Evolutionary conservation across 257 asterid species (phyloP), one percentile per base, ranked within the genome.

Genomic region (Solanum chiquidenum): DNA sequence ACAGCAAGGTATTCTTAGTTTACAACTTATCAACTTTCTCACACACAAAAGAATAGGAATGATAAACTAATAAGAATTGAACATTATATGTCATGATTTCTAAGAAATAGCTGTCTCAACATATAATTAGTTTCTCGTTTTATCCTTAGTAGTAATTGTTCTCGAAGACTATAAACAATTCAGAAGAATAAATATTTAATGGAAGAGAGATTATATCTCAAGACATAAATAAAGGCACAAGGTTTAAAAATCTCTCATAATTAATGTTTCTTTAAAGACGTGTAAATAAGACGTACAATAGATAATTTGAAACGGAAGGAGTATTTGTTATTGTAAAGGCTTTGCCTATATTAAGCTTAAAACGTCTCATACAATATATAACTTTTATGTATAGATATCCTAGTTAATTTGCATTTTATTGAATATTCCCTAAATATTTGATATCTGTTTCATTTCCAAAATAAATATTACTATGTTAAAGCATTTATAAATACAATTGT

Each of bases 191-290:
- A 49, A 49, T 49, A 49, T 14, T 49, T 14, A 49, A 5, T 14
- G 21, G 8, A 49, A 49, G 21, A 49, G 60, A 49, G 60, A 49
- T 49, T 49, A 49, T 49, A 14, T 49, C 7, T 46, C 5, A 12
- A 46, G 6, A 14, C 21, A 5, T 49, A 49, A 14, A 49, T 0
- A 14, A 2, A 5, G 8, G 3, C 6, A 49, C 0, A 49, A 2
- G 7, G 20, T 46, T 46, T 7, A 46, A 46, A 13, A 46, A 13
- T 46, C 20, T 46, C 20, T 46, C 14, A 11, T 11, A 44, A 44
- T 46, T 46, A 0, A 0, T 46, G 5, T 46, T 46, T 46, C 12
- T 46, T 46, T 0, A 5, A 46, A 46, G 20, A 46, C 7, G 0
- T 2, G 20, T 13, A 46, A 46, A 46, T 13, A 46, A 46, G 3